Base-by-base conservation (phyloP, 163 green algal species). In the Botryococcus braunii region DNA sequence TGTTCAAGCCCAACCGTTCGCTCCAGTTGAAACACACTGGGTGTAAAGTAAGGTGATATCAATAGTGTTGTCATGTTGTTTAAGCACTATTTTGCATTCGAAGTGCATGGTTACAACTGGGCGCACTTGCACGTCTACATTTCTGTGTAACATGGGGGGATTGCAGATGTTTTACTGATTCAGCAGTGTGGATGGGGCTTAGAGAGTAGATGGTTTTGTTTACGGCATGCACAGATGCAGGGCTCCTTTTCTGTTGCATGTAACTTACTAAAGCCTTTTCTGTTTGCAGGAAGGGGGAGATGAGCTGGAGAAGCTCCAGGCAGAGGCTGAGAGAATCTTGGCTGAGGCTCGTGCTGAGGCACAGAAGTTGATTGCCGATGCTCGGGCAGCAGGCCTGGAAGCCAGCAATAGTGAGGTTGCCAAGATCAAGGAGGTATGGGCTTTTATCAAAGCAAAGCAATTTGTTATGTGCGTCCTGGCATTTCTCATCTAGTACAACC, bases 291-390 rank as follows among this genome's bases (percentile, higher is more conserved):
- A 91, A 82, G 92, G 93, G 83, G 77, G 70, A 36, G 69, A 46
- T 9, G 90, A 96, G 70, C 79, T 97, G 0, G 70, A 87, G 61
- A 77, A 76, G 62, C 73, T 97, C 41, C 82, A 94, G 66, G 62
- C 72, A 17, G 85, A 97, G 77, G 94, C 94, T 5, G 85, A 95
- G 75, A 71, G 80, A 40, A 61, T 89, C 31, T 70, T 94, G 41
- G 37, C 43, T 35, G 78, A 81, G 35, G 88, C 88, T 4, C 82
- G 87, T 48, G 63, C 70, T 27, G 84, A 84, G 34, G 87, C 84
- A 35, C 69, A 77, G 40, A 73, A 78, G 49, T 69, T 88, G 69
- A 84, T 96, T 37, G 78, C 80, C 43, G 76, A 83, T 5, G 80
- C 73, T 62, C 91, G 91, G 82, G 68, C 66, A 37, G 75, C 73